Base-by-base conservation (phyloP, 805 yeast species). In the Nakazawaea wyomingensis region DNA sequence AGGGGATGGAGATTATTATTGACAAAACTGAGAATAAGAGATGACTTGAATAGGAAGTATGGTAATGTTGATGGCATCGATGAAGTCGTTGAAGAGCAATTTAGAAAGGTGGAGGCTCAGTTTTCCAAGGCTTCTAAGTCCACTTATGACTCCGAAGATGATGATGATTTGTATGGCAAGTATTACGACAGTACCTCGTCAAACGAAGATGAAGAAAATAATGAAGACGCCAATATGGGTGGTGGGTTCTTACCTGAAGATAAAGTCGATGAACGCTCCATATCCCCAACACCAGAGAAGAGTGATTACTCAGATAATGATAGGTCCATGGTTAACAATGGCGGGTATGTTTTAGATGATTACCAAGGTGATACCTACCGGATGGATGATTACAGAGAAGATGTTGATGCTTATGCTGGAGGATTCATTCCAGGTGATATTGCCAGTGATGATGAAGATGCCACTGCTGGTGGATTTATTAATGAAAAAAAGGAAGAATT, bases 1-100 rank as follows among this genome's bases (percentile, higher is more conserved):
- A 61, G 68, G 36, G 68, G 69, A 27, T 79, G 84, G 85, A 74
- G 68, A 46, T 63, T 68, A 37, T 64, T 78, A 45, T 58, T 79
- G 45, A 64, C 75, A 6, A 78, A 72, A 42, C 57, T 80, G 29
- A 59, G 74, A 39, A 76, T 79, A 24, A 58, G 59, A 34, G 64
- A 61, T 9, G 54, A 84, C 36, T 64, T 79, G 49, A 66, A 74
- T 44, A 50, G 46, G 29, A 63, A 62, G 19, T 84, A 78, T 52
- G 85, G 85, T 4, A 52, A 49, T 19, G 50, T 74, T 3, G 60
- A 50, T 7, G 59, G 52, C 3, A 37, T 31, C 14, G 49, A 47
- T 9, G 46, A 44, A 28, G 46, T 38, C n/a, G 29, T 9, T 7
- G 44, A 35, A 6, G 44, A 42, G 19, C 34, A 22, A 16, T 43